A percentile compares a stretch with the other conserved stretches of the same genome.
Evolutionary conservation across 2,329 filamentous ascomycete species (phyloP).

Genomic region (Amauroascus verrucosus): DNA sequence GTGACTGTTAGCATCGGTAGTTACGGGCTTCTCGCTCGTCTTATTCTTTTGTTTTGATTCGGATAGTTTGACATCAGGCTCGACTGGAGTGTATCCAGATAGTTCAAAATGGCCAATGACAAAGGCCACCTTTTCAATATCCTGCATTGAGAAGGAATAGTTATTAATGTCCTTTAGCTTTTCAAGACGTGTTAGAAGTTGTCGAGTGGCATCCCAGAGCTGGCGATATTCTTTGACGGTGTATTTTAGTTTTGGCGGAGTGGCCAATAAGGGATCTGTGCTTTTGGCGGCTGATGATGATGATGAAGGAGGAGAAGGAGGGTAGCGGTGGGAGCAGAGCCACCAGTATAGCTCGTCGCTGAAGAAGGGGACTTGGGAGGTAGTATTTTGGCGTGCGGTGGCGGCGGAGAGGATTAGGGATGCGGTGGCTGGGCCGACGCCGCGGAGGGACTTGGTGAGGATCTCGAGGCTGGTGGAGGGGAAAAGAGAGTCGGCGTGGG

Average conservation of each 20-base stretch:
- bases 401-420: conserved; percentile 32
- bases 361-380: conserved; percentile 30
- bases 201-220: conserved; percentile 24
- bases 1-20: neutral
- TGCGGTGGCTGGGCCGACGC: conserved; percentile 36
- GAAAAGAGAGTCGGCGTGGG: conserved; percentile 17
- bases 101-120: conserved; percentile 28
- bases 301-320: neutral
- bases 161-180: neutral
- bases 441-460: conserved; percentile 29
- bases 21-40: neutral
- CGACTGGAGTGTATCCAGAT: conserved; percentile 18
- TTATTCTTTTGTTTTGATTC: neutral
- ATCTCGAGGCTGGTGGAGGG: conserved; percentile 26
- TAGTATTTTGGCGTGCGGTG: conserved; percentile 8
- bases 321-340: conserved; percentile 25
- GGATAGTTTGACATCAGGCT: neutral
- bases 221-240: conserved; percentile 30
- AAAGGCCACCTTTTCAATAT: conserved; percentile 32
- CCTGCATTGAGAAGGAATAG: conserved; percentile 21
- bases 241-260: conserved; percentile 30
- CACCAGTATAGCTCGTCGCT: conserved; percentile 36
- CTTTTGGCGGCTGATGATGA: neutral
- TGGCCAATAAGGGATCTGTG: neutral
- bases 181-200: conserved; percentile 21